phyloP scores from a whole-genome alignment of 176 grass and related monocot species.

The Cocos nucifera region DNA sequence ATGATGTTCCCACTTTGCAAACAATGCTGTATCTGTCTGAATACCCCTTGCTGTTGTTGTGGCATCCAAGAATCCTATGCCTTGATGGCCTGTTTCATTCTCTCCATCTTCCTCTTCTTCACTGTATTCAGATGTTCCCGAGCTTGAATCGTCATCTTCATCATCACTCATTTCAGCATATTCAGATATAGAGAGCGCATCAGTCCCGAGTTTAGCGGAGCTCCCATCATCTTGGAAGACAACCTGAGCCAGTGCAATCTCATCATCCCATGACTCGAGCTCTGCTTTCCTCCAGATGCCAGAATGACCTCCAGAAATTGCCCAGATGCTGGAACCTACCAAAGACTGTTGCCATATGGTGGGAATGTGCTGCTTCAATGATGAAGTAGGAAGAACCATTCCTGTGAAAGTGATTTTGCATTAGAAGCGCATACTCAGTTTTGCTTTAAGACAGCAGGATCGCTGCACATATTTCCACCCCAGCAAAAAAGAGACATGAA shows the following conservation, averaged over 20 bases:
- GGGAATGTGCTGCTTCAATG: constrained; percentile 53
- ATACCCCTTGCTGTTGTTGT: constrained; percentile 50
- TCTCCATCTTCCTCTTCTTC: constrained; percentile 44
- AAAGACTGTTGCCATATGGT: constrained; percentile 75
- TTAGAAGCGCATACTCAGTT: constrained; percentile 18
- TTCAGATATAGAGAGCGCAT: constrained; percentile 57
- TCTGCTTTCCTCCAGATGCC: constrained; percentile 81
- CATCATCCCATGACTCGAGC: constrained; percentile 80
- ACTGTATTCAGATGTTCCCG: constrained; percentile 13
- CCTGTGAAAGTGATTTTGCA: constrained; percentile 39
- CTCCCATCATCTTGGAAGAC: constrained; percentile 68
- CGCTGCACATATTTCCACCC: too few relatives aligned
- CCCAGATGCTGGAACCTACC: constrained; percentile 69
- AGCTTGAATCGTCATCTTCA: constrained; percentile 23
- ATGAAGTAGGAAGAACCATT: constrained; percentile 43
- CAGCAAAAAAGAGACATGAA: too few relatives aligned
- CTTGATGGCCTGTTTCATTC: constrained; percentile 40
- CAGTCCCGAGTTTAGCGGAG: constrained; percentile 42
- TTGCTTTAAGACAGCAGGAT: neutral
- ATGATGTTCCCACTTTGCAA: constrained; percentile 93
- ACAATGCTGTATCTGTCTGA: constrained; percentile 71
- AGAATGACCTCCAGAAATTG: constrained; percentile 35
- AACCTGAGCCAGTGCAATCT: constrained; percentile 50
- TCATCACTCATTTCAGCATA: constrained; percentile 55
- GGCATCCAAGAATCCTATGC: constrained; percentile 55